Conservation (phyloP, 257 asterid genomes). For the Solanum pimpinellifolium region DNA sequence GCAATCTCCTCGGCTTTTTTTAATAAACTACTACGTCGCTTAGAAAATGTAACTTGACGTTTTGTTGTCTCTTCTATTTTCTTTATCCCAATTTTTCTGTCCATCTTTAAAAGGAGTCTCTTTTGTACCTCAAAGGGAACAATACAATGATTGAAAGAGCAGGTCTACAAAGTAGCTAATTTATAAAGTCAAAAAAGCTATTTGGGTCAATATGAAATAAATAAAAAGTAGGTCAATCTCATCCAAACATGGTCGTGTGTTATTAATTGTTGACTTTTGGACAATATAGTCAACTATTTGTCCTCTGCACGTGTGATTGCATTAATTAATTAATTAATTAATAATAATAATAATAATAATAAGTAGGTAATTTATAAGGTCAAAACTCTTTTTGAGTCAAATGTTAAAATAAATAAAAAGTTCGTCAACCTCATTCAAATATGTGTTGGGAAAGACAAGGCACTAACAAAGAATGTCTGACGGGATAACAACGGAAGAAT, state of each 20-base stretch:
- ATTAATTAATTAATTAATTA: neutral
- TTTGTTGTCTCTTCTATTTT: slow-evolving; percentile 35
- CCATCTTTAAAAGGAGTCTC: slow-evolving; percentile 13
- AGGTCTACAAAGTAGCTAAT: neutral
- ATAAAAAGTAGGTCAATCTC: neutral
- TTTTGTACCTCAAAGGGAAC: neutral
- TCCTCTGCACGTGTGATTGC: neutral
- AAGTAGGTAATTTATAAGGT: no score
- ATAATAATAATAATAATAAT: no score
- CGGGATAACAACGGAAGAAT: no score
- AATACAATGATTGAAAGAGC: neutral
- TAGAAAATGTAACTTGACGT: slow-evolving; percentile 60
- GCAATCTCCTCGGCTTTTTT: slow-evolving; percentile 42
- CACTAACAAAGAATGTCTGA: no score
- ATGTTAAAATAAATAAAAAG: neutral
- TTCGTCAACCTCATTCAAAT: neutral
- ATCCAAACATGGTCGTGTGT: neutral
- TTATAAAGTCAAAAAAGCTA: neutral
- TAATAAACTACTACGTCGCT: slow-evolving; percentile 39
- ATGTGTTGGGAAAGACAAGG: no score
- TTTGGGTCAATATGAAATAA: neutral
- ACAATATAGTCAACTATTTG: neutral
- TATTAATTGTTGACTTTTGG: neutral
- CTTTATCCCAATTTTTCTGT: slow-evolving; percentile 44
- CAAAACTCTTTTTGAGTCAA: neutral